Evolutionary conservation across 805 yeast genomes (phyloP).

Genomic region (Jamesozyma jinghongensis): DNA sequence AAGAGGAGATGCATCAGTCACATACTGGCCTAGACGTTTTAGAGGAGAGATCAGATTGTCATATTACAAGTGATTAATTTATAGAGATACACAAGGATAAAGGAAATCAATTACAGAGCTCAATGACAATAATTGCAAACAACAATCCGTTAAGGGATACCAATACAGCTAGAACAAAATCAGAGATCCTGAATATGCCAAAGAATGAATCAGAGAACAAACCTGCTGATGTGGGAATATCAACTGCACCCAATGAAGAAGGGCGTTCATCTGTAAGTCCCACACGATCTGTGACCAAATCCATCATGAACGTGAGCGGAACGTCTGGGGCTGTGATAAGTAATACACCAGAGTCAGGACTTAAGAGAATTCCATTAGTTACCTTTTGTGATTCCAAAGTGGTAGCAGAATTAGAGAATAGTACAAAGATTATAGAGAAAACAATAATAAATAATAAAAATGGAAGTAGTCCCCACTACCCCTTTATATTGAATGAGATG

Average conservation of each 20-base stretch:
- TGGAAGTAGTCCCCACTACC: not conserved
- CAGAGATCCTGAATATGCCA: no score
- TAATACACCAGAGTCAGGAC: constrained; percentile 27
- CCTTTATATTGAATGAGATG: not conserved
- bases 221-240: no score
- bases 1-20: no score
- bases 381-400: constrained; percentile 22
- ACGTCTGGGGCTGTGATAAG: constrained; percentile 29
- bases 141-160: no score
- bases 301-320: constrained; percentile 29
- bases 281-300: constrained; percentile 10
- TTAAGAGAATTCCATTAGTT: constrained; percentile 27
- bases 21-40: no score
- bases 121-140: no score
- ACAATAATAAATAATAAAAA: not conserved
- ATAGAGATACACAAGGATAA: no score
- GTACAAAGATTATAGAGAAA: not conserved
- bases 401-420: not conserved
- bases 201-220: no score
- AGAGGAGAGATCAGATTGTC: no score
- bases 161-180: no score
- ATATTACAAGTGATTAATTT: no score
- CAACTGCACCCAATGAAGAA: not conserved
- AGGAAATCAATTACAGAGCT: no score
- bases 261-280: not conserved